Evolutionary conservation across 257 asterid genomes (phyloP), one percentile per base, ranked within the genome.

Genomic region (Fraxinus cuspidata): DNA sequence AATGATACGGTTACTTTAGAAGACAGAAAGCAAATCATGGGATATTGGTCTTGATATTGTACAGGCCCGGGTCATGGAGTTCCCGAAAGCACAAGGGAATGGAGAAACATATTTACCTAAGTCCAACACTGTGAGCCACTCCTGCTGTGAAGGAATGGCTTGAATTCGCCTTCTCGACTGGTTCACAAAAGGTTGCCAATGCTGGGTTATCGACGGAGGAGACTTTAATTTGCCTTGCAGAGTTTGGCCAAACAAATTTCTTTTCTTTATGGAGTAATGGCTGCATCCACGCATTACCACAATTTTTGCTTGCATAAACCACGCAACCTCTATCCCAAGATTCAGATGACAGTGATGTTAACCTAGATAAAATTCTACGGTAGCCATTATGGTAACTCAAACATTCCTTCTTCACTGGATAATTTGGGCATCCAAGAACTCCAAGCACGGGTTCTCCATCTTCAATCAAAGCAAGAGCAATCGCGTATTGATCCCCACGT

Each of bases 391-490:
- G 90, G 80, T 86, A 88, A 67, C 87, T 85, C n/a, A 91, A 81
- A 91, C 89, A 83, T 78, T 93, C 97, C 68, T 88, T 91, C 47
- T 89, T 84, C 90, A 91, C 47, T 2, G 98, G 97, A 79, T 91
- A 93, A 75, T 93, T 93, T 12, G 98, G 98, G 82, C 97, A 93
- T 21, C 98, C 97, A 74, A 93, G 94, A 84, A 93, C 97, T 71
- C 98, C 98, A 74, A 93, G 86, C 27, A 90, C 91, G 8, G 96
- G 96, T 42, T 87, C 85, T 63, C 98, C 98, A 60, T 90, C 86
- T 78, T 88, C 92, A 35, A 93, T 87, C 94, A 93, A 71, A 74
- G 97, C 92, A 76, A 93, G 85, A 78, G 97, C 96, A 71, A 93
- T 77, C 7, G 96, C 98, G 25, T 93, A 93, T 71, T 91, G 97